Evolutionary conservation across 169 alveolate genomes (phyloP), one percentile per base, ranked within the genome.

Genomic region (Plasmodium billcollinsi): DNA sequence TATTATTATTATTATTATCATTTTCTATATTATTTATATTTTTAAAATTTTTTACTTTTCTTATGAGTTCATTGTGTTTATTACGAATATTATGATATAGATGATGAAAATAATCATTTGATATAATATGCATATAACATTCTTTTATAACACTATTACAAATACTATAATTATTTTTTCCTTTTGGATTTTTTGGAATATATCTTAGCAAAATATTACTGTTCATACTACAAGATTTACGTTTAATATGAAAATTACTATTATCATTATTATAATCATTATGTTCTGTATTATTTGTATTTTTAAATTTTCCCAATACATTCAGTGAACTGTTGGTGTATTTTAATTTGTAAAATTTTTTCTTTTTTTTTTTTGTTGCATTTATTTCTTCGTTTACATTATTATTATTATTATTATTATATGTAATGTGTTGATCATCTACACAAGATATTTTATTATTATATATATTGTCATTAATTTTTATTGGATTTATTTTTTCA

Each of bases 71-170:
- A 18, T 15, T 26, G 59, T 76, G 65, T 49, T 69, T 80, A 33
- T 33, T 70, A 39, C 45, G 83, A 80, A 80, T 69, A 29, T 54
- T 69, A 47, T 43, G 65, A 63, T 80, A 80, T 24, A 80, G 39
- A 63, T 80, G 74, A 73, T 58, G 71, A 33, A 80, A 80, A 58
- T 52, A 69, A 33, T 80, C 90, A 69, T 80, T 66, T 62, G 56
- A 26, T 80, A 69, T 70, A 21, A 69, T 56, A 11, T 67, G 15
- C 33, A 69, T 80, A 72, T 80, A 80, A 39, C 70, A 70, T 18
- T 67, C 66, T 18, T 65, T 43, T 50, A 80, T 61, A 43, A 80
- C 63, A 12, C 85, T 54, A 58, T 80, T 80, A 6, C 85, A 80
- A 45, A 80, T 69, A 47, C 90, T 80, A 45, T 80, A 80, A 56